phyloP scores from a whole-genome alignment of 2,329 filamentous ascomycete species.

The Hypoxylon sp. region DNA sequence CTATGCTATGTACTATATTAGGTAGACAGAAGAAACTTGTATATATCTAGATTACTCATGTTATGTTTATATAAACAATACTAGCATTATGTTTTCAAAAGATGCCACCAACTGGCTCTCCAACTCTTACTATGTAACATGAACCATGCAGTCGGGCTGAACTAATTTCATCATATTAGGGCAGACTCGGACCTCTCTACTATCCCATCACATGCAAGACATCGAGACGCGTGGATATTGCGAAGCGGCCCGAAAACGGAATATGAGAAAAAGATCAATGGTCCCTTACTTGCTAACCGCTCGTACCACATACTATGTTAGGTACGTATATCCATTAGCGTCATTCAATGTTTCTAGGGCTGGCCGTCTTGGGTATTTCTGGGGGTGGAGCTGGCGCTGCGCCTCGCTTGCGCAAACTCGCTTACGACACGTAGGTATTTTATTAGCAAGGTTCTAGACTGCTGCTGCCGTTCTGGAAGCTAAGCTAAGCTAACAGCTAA shows the following conservation, averaged over 20 bases:
- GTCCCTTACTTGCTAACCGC: neutral
- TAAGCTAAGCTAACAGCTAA: constrained; percentile 1
- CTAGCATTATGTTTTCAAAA: neutral
- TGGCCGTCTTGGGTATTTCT: constrained; percentile 18
- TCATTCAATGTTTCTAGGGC: too few relatives aligned
- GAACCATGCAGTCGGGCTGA: neutral
- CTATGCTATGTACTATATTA: neutral
- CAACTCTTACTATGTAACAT: neutral
- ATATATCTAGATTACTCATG: constrained; percentile 9
- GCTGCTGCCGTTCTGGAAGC: neutral
- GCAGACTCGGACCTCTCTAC: neutral
- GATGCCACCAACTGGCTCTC: constrained; percentile 1
- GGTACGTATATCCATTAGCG: constrained; percentile 11
- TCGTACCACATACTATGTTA: neutral
- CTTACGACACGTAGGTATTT: neutral
- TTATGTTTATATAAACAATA: neutral
- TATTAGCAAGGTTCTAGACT: constrained; percentile 3
- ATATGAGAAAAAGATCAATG: neutral
- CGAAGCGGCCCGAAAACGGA: neutral
- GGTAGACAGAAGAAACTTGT: constrained; percentile 4
- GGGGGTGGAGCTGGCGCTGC: constrained; percentile 18
- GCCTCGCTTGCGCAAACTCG: constrained; percentile 3
- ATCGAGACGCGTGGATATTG: neutral
- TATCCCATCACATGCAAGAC: neutral
- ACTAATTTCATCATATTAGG: neutral